A percentile compares a stretch with the other conserved stretches of the same genome.
phyloP scores from a whole-genome alignment of 2,329 filamentous ascomycete species.

The Penicillium sp. region DNA sequence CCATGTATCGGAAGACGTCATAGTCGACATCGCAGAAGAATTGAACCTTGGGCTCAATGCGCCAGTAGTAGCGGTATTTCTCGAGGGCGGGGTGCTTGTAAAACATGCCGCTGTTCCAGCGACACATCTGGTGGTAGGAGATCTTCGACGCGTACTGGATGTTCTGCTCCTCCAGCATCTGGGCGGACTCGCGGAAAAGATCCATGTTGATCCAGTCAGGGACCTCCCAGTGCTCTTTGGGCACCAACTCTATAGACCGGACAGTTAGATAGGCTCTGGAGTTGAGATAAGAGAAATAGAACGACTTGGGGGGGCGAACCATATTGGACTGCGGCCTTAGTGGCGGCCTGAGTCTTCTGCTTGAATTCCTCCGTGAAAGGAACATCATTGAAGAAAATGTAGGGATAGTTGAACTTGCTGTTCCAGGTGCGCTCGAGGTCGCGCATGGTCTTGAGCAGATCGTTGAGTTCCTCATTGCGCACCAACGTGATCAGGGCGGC shows the following conservation, averaged over 20 bases:
- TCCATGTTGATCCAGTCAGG: slow-evolving; percentile 91
- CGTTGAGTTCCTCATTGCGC: slow-evolving; percentile 82
- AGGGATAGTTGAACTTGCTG: slow-evolving; percentile 98
- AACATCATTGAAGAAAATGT: slow-evolving; percentile 98
- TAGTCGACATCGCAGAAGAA: slow-evolving; percentile 99
- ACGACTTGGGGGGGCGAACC: slow-evolving; percentile 50
- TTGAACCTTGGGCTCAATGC: slow-evolving; percentile 96
- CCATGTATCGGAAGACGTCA: slow-evolving; percentile 97
- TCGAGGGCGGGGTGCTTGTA: slow-evolving; percentile 90
- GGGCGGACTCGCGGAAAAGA: slow-evolving; percentile 78
- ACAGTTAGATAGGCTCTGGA: neutral
- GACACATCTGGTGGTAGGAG: slow-evolving; percentile 98
- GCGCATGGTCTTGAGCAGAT: slow-evolving; percentile 82
- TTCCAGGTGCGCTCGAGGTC: slow-evolving; percentile 97
- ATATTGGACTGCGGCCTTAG: slow-evolving; percentile 84
- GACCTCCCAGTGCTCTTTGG: slow-evolving; percentile 90
- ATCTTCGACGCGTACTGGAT: slow-evolving; percentile 88
- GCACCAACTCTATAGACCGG: slow-evolving; percentile 68
- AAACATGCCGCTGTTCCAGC: slow-evolving; percentile 98
- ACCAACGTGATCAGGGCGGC: slow-evolving; percentile 90
- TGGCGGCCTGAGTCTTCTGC: slow-evolving; percentile 71
- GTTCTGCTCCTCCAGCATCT: slow-evolving; percentile 75
- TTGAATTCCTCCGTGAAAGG: slow-evolving; percentile 95
- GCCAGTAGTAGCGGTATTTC: slow-evolving; percentile 91
- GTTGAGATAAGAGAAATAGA: neutral